Base-by-base conservation (phyloP, 176 grass and related monocot genomes). In the Avena atlantica region DNA sequence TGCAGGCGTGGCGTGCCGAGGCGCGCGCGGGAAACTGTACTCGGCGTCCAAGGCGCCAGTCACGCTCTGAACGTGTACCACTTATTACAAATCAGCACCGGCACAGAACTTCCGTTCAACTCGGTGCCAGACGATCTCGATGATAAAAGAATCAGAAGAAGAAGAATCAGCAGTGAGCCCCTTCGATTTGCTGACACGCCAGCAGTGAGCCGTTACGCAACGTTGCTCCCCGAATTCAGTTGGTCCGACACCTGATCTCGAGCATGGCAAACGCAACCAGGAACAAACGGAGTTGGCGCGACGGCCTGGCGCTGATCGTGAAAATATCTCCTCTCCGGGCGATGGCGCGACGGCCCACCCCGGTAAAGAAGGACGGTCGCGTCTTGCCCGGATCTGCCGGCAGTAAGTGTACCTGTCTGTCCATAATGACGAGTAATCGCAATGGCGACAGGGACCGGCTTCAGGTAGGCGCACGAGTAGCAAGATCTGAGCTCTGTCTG, bases 191-290 rank as follows among this genome's bases (percentile, higher is more conserved):
- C 31, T 34, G 42, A 72, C 10, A 23, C 40, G 70, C 11, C 70
- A 6, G 70, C 19, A 1, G 21, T 9, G 77, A 76, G 49, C 58
- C 58, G 34, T 66, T 23, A 85, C 88, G 83, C 83, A 36, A 81
- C 47, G 45, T 53, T 31, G 27, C 21, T 31, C 47, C 68, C 61
- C 5, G 61, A 45, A 2, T 45, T 42, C 40, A 47, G 69, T n/a
- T 20, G 59, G 53, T 6, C 14, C 15, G 65, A 17, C 1, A 70
- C 58, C 58, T n/a, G 29, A 8, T 36, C 19, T 55, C 44, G 48
- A 55, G 4, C 63, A 19, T 4, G 37, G 49, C 7, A 29, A 69
- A 9, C 8, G 17, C 53, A 11, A 3, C 20, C 9, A n/a, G 29
- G 14, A 29, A 14, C n/a, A 19, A 10, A 27, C 36, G 31, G 20